Base-by-base conservation (phyloP, 176 grass and related monocot genomes). In the Cenchrus fungigraminus region DNA sequence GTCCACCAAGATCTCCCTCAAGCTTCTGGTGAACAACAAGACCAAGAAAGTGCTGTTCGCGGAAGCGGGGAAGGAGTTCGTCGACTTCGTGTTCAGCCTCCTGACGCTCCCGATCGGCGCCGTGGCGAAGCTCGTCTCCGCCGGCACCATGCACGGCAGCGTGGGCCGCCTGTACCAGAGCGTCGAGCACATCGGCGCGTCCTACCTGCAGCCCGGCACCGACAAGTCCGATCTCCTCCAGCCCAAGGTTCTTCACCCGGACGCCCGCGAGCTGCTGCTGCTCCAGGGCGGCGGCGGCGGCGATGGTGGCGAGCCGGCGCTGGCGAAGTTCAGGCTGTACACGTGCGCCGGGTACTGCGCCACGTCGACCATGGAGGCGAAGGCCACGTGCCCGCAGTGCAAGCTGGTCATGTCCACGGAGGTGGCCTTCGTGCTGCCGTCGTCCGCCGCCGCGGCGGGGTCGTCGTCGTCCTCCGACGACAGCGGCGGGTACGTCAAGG, bases 31-130 rank as follows among this genome's bases (percentile, higher is more conserved):
- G 11, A 82, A 88, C 14, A 44, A 10, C 57, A 88, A 88, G 67
- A 55, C 78, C 0, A 91, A 88, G 52, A 80, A 76, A 22, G 85
- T 91, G 1, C 71, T 88, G 0, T 88, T 88, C 15, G 85, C 89
- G 0, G 90, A 91, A 15, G 86, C 86, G 1, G 77, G 58, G 0
- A 91, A 91, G 54, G 89, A 91, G 64, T 84, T 94, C 55, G 86
- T 89, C 0, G 92, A 91, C 78, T 89, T 94, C 79, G 31, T 91
- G 1, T 91, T 93, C 78, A 76, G 78, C 75, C 59, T 93, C 0
- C 71, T 93, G 0, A 79, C 34, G 0, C 86, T 94, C 0, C 92
- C 92, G 2, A 7, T 94, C 7, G 89, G 92, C 65, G 46, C 83
- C 64, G 47, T 91, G 0, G 80, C 22, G 0, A 91, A 89, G 55